A percentile compares a stretch with the other conserved stretches of the same genome.
phyloP scores from a whole-genome alignment of 202 grass and related monocot genomes.

The Schoenoplectus tabernaemontani region DNA sequence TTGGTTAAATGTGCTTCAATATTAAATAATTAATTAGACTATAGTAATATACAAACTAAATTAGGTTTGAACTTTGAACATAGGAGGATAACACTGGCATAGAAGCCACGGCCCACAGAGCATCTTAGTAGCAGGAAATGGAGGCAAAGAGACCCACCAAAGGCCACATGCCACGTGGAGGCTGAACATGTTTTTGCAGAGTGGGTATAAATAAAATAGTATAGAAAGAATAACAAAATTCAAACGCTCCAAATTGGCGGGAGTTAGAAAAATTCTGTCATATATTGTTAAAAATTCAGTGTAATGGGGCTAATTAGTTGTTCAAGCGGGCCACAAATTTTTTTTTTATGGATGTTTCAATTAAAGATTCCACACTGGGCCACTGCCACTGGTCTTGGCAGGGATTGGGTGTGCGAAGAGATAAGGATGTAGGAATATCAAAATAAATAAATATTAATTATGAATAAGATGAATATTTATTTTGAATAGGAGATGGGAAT shows the following conservation, averaged over 20 bases:
- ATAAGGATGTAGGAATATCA: neutral
- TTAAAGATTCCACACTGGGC: slow-evolving; percentile 7
- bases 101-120: neutral
- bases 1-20: too few relatives aligned
- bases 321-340: neutral
- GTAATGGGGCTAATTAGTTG: neutral
- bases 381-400: neutral
- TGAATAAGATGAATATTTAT: too few relatives aligned
- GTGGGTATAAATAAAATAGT: neutral
- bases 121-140: neutral
- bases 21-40: neutral
- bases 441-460: neutral
- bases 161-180: slow-evolving; percentile 18
- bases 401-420: neutral
- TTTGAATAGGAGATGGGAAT: neutral
- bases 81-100: neutral
- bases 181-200: neutral
- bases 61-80: neutral
- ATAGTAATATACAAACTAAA: neutral
- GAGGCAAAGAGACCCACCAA: slow-evolving; percentile 9
- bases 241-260: slow-evolving; percentile 12
- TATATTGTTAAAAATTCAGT: neutral
- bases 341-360: neutral
- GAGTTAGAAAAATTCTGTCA: neutral
- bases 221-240: slow-evolving; percentile 7